Base-by-base conservation (phyloP, 208 protist genomes). In the Acanthamoeba sp. region DNA sequence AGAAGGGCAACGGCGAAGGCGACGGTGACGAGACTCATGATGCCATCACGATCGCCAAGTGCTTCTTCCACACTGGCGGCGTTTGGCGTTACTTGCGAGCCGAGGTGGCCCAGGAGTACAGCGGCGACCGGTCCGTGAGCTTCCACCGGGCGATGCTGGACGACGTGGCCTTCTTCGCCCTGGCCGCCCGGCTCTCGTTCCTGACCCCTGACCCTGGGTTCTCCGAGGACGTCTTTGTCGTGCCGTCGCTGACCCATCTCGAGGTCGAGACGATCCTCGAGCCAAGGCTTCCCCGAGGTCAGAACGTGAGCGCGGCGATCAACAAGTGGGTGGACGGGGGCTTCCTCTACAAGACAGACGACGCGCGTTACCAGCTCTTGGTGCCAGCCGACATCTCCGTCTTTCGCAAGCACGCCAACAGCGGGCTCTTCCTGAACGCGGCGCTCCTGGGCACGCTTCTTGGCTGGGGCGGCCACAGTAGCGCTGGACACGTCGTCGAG, bases 141-240 rank as follows among this genome's bases (percentile, higher is more conserved):
- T 73, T 73, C 32, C 64, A 73, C 32, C 64, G 10, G 9, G 10
- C 27, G 64, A 38, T 73, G 29, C 64, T 27, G 29, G 64, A 20
- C 64, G 64, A 73, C 10, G 14, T 73, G 64, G 64, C 64, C 10
- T 73, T 73, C 64, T 73, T 73, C 64, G 64, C 64, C 64, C 64
- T 73, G 29, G 32, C 32, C 29, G 20, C 64, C 64, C 10, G 64
- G 64, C 32, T 73, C 29, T 3, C 45, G 45, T 50, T 50, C 45
- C 45, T 50, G 45, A 50, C 45, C 45, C 45, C 45, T 16, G 45
- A 50, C 12, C 45, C 45, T 50, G 45, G 12, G 45, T 50, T 50
- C 45, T 50, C 45, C 45, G 62, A 71, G n/a, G 32, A 71, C 32
- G 14, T 9, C 32, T 36, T 36, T 71, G n/a, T 71, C 62, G n/a